Evolutionary conservation across 1,139 yeast species (phyloP), one percentile per base, ranked within the genome.

Genomic region (Starmera stellimalicola): DNA sequence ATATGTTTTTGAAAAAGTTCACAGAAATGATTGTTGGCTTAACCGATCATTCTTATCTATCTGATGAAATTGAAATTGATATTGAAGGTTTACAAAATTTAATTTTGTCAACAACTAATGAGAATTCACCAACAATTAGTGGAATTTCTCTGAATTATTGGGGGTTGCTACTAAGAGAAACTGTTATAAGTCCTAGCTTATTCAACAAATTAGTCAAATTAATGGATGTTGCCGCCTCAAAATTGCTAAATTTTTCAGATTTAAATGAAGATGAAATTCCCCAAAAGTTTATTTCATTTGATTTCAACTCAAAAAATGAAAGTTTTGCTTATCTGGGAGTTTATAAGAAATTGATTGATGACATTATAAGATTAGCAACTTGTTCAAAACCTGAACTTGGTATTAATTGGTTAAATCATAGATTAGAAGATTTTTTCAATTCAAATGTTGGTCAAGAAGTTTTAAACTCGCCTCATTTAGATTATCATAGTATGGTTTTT

Each of bases 11-110:
- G 42, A 91, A 91, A 53, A 88, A 91, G 56, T 70, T 91, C 16
- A 95, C 88, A 6, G 98, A 93, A 54, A 82, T 91, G 84, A 74
- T 88, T 32, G 94, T 91, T 26, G 85, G 94, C 2, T 63, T 91
- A 27, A 85, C 95, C 47, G 95, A 58, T 19, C 62, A 63, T 34
- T 48, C 61, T 12, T 55, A 54, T 30, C 55, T 52, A 29, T 51
- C 58, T 15, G 52, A 54, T 15, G 39, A 52, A 12, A 40, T 42
- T 18, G 39, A 47, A 15, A 44, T 51, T 12, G 61, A 58, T 27
- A 46, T 60, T 12, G 49, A 47, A 30, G 73, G 72, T 33, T 91
- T 84, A 51, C 65, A 88, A 40, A 68, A 71, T 36, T 67, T 93
- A 27, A 87, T 93, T 5, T 62, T 91, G 31, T 71, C 75, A 30